phyloP scores from a whole-genome alignment of 371 early-diverging fungal genomes.

The Haplosporangium sp. region DNA sequence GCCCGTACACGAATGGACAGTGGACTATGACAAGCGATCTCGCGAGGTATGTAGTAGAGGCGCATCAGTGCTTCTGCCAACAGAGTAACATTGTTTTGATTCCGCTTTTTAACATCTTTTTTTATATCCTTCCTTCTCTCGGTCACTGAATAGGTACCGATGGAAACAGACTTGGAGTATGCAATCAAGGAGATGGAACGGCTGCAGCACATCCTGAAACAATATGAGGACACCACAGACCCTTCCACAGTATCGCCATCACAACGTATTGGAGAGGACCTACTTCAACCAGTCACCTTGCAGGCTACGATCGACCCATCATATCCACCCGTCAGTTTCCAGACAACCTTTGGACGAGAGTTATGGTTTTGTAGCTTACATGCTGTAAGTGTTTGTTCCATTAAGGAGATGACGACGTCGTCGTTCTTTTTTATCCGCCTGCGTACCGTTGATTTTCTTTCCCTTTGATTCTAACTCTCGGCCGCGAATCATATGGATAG shows the following conservation, averaged over 20 bases:
- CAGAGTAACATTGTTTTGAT: background rate
- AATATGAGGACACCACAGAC: background rate
- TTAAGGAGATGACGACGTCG: no score
- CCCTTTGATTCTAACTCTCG: background rate
- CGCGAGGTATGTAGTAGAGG: constrained; percentile 52
- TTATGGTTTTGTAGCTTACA: constrained; percentile 75
- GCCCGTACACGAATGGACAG: constrained; percentile 28
- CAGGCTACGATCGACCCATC: constrained; percentile 58
- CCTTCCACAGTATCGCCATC: background rate
- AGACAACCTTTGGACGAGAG: constrained; percentile 68
- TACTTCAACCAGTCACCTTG: constrained; percentile 39
- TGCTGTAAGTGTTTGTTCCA: constrained; percentile 46
- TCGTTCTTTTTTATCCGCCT: no score
- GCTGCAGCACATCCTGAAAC: constrained; percentile 27
- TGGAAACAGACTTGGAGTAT: constrained; percentile 57
- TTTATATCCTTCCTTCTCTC: background rate
- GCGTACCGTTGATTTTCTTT: background rate
- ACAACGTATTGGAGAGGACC: constrained; percentile 6
- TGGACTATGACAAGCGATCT: constrained; percentile 62
- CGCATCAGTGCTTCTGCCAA: background rate
- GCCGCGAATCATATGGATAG: constrained; percentile 9
- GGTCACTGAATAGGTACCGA: constrained; percentile 27
- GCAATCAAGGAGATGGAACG: constrained; percentile 50
- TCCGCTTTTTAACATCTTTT: background rate
- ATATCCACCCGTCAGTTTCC: constrained; percentile 42